Base-by-base conservation (phyloP, 805 yeast species). In the Ogataea dorogensis region DNA sequence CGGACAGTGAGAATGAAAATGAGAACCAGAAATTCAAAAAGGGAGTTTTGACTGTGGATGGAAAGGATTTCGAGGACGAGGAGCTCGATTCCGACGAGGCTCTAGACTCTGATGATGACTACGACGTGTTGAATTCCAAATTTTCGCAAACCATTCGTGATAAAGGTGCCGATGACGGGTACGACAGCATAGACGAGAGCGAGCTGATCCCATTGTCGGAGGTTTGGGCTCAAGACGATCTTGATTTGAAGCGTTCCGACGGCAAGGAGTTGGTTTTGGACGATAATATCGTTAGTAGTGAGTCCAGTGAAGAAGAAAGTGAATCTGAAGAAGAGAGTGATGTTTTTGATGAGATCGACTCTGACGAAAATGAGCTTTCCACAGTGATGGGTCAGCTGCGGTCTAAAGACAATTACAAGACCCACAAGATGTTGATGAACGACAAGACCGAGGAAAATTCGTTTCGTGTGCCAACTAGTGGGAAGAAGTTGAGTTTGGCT, bases 221-320 rank as follows among this genome's bases (percentile, higher is more conserved):
- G 48, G 88, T 86, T 3, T 87, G 95, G 95, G 96, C 84, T 53
- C 60, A 77, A 61, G 93, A 86, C 56, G 86, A 80, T 20, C 63
- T 58, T 18, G 81, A 75, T 41, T 44, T 54, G 33, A 54, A 55
- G 26, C 53, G 49, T 29, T 42, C 53, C 25, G 43, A 50, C 17
- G 42, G 47, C 14, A 17, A 47, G 7, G 54, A 46, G n/a, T 20
- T 47, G 8, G 50, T 53, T 9, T 21, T 58, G 15, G 34, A 58
- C 32, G 38, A 48, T 47, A 54, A 54, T 31, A 53, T 58, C 10
- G 64, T 51, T 8, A 56, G 56, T 8, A 47, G 53, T 12, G 62
- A 54, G 22, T 45, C 49, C 6, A 57, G 49, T n/a, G 56, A 51
- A 8, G 54, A 45, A n/a, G 38, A 31, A 11, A 43, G 24, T 19